Evolutionary conservation across 1,284 basidiomycete genomes (phyloP), one percentile per base, ranked within the genome.

Genomic region (Marasmius tenuissimus): DNA sequence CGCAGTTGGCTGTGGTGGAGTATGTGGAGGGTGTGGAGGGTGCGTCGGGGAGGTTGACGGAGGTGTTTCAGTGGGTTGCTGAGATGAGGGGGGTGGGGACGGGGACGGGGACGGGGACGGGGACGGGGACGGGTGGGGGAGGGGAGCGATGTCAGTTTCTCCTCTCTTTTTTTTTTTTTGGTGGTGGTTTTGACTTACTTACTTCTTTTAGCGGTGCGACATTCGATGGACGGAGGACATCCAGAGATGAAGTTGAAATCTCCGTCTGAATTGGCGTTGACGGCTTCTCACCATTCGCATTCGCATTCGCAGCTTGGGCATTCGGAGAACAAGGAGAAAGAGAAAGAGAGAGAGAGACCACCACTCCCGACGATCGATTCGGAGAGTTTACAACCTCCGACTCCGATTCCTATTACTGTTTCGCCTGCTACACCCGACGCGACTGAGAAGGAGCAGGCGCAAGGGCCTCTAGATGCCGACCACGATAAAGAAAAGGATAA

Each of bases 41-140:
- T 49, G 96, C 95, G 0, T 89, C 93, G 61, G 80, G 81, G 27
- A 89, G 87, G 63, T 96, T 96, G 85, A 82, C 95, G 37, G 92
- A 94, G 50, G 82, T 96, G 1, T 97, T 98, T 73, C 79, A 85
- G 5, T 98, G 93, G 90, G 92, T 91, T 67, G 85, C 90, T 0
- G 85, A 86, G 65, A 79, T 80, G 69, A 81, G 81, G 39, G 82
- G 83, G 22, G 69, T 75, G n/a, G n/a, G n/a, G n/a, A n/a, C n/a
- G n/a, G n/a, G n/a, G n/a, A n/a, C n/a, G n/a, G n/a, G n/a, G n/a
- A n/a, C n/a, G n/a, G n/a, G n/a, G n/a, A n/a, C n/a, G n/a, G n/a
- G n/a, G n/a, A n/a, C n/a, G n/a, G n/a, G n/a, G n/a, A n/a, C n/a
- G n/a, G n/a, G n/a, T n/a, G n/a, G n/a, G n/a, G n/a, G n/a, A n/a